Evolutionary conservation across 1,139 yeast species (phyloP), one percentile per base, ranked within the genome.

Genomic region (Lipomyces yarrowii): DNA sequence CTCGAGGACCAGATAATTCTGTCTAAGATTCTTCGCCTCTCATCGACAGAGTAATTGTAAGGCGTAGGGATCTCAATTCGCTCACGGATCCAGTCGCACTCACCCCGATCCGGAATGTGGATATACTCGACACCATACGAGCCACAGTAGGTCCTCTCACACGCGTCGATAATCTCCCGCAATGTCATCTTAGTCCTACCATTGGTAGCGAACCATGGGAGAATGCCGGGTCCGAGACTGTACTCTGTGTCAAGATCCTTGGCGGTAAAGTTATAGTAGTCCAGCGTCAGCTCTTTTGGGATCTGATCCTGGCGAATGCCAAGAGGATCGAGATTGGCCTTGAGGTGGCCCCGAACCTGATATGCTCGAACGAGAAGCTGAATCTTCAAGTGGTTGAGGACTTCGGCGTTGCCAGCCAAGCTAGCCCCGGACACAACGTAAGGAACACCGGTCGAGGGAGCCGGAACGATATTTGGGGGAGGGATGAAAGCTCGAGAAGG

Each of bases 61-160:
- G 98, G 98, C 64, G 82, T 80, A 71, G 98, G 97, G 73, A 93
- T 91, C 81, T 94, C 99, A 72, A 96, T 85, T 79, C 98, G 86
- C 81, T 92, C 96, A 83, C 99, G 89, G 77, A 94, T 86, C 99
- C 99, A 94, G 80, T 94, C 98, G 83, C 98, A 96, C 81, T 90
- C 90, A 75, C 87, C 91, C 79, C 96, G 89, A 66, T 96, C 90
- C 69, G 99, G 98, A 73, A 94, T 96, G 81, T 94, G 99, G 75
- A 94, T 90, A 81, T 92, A 94, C 82, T 94, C 98, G 69, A 91
- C 86, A 81, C 98, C 99, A 77, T 92, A 92, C 60, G 90, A 81
- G 58, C 89, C 85, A 81, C 98, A 92, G 84, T 96, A 94, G 74
- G 91, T 85, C 72, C 83, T 82, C 81, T 96, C 97, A 80, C 97